Evolutionary conservation across 352 stramenopile genomes (phyloP).

Genomic region (Globisporangium uncinulatum): DNA sequence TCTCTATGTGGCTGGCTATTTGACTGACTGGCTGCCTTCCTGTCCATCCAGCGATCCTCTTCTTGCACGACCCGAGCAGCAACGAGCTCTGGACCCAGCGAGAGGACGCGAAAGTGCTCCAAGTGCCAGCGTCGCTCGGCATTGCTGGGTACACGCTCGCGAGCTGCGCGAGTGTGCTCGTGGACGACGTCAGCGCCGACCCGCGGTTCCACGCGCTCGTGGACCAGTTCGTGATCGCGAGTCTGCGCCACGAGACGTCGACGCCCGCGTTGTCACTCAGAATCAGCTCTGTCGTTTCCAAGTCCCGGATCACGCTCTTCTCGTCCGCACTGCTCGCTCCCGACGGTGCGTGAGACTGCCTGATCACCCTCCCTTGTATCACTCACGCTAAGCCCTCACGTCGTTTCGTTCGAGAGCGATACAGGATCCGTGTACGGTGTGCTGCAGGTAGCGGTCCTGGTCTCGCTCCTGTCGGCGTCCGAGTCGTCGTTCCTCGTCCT

Average conservation of each 20-base stretch:
- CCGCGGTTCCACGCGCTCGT: constrained; percentile 57
- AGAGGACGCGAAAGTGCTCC: constrained; percentile 33
- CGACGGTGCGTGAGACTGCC: constrained; percentile 25
- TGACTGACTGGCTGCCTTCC: not conserved
- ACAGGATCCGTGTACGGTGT: constrained; percentile 41
- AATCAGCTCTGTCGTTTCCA: not conserved
- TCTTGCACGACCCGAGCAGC: constrained; percentile 48
- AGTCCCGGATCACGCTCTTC: constrained; percentile 31
- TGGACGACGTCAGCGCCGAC: constrained; percentile 35
- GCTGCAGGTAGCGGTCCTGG: constrained; percentile 40
- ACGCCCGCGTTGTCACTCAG: not conserved
- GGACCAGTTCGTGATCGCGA: constrained; percentile 44
- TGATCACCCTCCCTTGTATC: not conserved
- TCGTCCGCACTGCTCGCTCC: constrained; percentile 30
- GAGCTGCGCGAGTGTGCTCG: constrained; percentile 25
- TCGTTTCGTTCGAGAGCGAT: no score
- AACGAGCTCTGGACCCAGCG: constrained; percentile 69
- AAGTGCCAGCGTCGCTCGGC: constrained; percentile 46
- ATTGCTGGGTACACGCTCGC: constrained; percentile 49
- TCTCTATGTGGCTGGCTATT: not conserved
- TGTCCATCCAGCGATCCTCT: constrained; percentile 31
- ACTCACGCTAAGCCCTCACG: not conserved
- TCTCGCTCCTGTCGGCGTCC: constrained; percentile 9
- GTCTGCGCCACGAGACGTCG: constrained; percentile 10
- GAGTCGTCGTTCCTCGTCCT: not conserved